A percentile compares a stretch with the other conserved stretches of the same genome.
These are phyloP conservation scores for Haematococcus lacustris DNA, from an alignment of 139 green algal species.

Conservation along the genomic window DNA sequence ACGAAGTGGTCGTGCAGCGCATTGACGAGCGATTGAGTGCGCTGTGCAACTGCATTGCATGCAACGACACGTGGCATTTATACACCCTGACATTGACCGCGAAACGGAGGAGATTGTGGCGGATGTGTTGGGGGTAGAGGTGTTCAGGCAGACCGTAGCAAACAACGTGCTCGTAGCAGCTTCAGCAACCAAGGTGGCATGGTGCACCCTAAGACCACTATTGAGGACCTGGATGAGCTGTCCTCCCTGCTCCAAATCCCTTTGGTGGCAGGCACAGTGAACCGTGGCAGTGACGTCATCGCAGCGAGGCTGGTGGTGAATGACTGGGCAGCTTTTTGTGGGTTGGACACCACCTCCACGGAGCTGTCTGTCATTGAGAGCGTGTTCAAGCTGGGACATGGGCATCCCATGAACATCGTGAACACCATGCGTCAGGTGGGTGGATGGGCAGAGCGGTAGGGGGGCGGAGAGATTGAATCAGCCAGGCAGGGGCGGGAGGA, in stretches of 20 bases:
- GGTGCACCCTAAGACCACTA: slow-evolving; percentile 86
- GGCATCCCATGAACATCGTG: slow-evolving; percentile 76
- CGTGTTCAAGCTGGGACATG: slow-evolving; percentile 88
- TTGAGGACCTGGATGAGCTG: slow-evolving; percentile 98
- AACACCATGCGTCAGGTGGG: slow-evolving; percentile 87
- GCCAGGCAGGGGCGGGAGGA: too few relatives aligned
- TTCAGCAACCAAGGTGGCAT: slow-evolving; percentile 81
- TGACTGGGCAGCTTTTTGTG: slow-evolving; percentile 95
- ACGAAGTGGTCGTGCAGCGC: slow-evolving; percentile 94
- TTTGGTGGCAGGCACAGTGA: slow-evolving; percentile 94
- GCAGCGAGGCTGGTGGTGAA: slow-evolving; percentile 84
- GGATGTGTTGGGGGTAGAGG: slow-evolving; percentile 97
- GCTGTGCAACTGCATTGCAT: slow-evolving; percentile 96
- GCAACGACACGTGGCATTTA: slow-evolving; percentile 96
- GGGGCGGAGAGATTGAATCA: too few relatives aligned
- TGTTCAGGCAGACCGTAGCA: slow-evolving; percentile 95
- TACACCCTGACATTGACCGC: slow-evolving; percentile 95
- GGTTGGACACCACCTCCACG: slow-evolving; percentile 93
- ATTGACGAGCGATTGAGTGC: slow-evolving; percentile 96
- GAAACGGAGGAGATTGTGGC: slow-evolving; percentile 42
- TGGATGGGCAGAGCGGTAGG: too few relatives aligned
- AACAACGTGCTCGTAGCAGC: slow-evolving; percentile 81
- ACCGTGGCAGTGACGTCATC: slow-evolving; percentile 93
- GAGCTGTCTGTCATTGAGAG: slow-evolving; percentile 76
- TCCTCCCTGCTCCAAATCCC: slow-evolving; percentile 91